Percentiles rank a stretch among this genome's conserved stretches.
These are phyloP conservation scores for Gossypium herbaceum DNA, from an alignment of 345 rosid species.

Conservation along the genomic window DNA sequence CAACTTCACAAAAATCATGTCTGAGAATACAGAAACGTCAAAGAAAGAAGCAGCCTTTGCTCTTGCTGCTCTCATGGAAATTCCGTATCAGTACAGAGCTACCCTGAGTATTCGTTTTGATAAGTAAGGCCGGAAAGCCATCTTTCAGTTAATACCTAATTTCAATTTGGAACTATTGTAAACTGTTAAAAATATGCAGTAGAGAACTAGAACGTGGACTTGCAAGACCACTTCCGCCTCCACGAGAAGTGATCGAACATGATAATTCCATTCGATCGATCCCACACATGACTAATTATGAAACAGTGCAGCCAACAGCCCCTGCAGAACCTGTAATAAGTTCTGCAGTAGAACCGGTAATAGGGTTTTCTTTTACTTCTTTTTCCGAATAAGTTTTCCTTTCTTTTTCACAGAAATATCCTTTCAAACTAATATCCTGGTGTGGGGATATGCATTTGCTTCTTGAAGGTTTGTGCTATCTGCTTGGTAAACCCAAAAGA, in stretches of 20 bases:
- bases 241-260: constrained; percentile 58
- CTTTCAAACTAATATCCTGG: not conserved
- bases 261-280: constrained; percentile 5
- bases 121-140: constrained; percentile 30
- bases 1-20: constrained; percentile 83
- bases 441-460: constrained; percentile 12
- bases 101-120: constrained; percentile 48
- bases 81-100: constrained; percentile 84
- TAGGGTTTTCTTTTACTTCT: not conserved
- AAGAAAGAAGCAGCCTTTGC: constrained; percentile 89
- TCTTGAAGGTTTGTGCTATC: constrained; percentile 82
- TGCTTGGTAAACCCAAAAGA: constrained; percentile 87
- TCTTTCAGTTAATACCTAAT: constrained; percentile 9
- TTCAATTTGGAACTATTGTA: constrained; percentile 9
- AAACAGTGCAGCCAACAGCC: constrained; percentile 35
- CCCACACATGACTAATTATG: constrained; percentile 21
- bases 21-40: constrained; percentile 50
- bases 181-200: constrained; percentile 35
- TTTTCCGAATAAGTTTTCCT: not conserved
- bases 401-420: not conserved
- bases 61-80: constrained; percentile 95
- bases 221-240: constrained; percentile 69
- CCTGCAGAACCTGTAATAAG: constrained; percentile 35
- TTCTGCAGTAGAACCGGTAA: constrained; percentile 38
- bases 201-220: constrained; percentile 26